phyloP scores from a whole-genome alignment of 805 yeast species.

The Kuraishia piskuri region DNA sequence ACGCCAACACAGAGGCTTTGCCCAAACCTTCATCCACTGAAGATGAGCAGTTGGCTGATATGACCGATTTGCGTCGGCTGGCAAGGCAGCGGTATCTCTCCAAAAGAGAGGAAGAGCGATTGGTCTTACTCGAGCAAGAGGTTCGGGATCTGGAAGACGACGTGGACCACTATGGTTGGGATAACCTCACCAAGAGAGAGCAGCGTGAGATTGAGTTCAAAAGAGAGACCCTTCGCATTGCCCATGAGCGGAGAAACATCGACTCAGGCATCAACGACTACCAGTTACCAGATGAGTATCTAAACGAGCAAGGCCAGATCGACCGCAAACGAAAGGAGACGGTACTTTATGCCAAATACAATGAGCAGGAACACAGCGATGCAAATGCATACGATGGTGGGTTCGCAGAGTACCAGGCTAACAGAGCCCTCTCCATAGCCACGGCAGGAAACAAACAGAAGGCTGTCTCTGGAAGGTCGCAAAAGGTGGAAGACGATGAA shows the following conservation, averaged over 20 bases:
- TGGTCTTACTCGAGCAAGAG: slow-evolving; percentile 34
- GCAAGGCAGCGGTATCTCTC: slow-evolving; percentile 42
- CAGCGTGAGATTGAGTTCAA: slow-evolving; percentile 43
- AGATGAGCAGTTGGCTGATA: slow-evolving; percentile 4
- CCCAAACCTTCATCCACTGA: too few species aligned
- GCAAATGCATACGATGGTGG: slow-evolving; percentile 1
- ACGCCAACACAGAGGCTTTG: too few species aligned
- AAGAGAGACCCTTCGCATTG: slow-evolving; percentile 36
- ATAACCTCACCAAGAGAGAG: slow-evolving; percentile 37
- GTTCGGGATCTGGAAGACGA: slow-evolving; percentile 40
- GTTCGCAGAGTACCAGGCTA: neutral
- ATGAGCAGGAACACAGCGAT: slow-evolving; percentile 36
- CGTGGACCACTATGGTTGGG: slow-evolving; percentile 45
- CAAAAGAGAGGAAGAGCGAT: slow-evolving; percentile 38
- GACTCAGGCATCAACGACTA: slow-evolving; percentile 32
- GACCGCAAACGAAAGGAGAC: slow-evolving; percentile 48
- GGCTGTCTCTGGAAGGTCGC: slow-evolving; percentile 6
- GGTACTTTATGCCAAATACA: slow-evolving; percentile 31
- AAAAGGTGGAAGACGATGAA: slow-evolving; percentile 17
- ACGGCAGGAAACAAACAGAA: slow-evolving; percentile 5
- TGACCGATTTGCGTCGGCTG: slow-evolving; percentile 27
- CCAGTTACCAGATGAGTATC: slow-evolving; percentile 47
- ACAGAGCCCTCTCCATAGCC: slow-evolving; percentile 23
- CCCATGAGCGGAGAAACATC: slow-evolving; percentile 29
- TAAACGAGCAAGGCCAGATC: slow-evolving; percentile 41